Conservation (phyloP, 2,329 filamentous ascomycete genomes). For the Ophiostoma angusticollis region DNA sequence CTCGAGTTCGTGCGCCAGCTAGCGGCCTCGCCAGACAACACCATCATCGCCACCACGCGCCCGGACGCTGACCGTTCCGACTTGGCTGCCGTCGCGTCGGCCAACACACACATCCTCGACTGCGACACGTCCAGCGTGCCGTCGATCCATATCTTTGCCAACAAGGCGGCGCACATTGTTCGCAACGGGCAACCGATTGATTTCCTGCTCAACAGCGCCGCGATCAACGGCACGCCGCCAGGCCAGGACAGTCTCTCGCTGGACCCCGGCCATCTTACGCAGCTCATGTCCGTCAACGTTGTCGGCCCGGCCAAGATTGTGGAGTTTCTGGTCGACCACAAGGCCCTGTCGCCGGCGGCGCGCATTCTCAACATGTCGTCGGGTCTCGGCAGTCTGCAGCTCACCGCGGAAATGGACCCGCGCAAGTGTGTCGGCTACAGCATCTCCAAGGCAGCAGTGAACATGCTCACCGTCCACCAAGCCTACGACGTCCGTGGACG, state of each 20-base stretch:
- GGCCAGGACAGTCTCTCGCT: conserved; percentile 27
- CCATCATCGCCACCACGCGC: conserved; percentile 19
- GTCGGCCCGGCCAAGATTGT: conserved; percentile 33
- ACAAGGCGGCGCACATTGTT: conserved; percentile 14
- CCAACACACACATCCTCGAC: conserved; percentile 17
- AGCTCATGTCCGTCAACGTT: conserved; percentile 33
- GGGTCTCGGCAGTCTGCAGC: conserved; percentile 23
- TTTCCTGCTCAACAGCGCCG: conserved; percentile 20
- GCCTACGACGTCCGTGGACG: conserved; percentile 13
- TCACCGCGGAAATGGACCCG: conserved; percentile 18
- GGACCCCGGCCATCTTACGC: conserved; percentile 21
- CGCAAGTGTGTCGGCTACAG: conserved; percentile 22
- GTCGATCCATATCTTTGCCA: conserved; percentile 20
- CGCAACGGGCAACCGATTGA: conserved; percentile 24
- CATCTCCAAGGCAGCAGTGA: conserved; percentile 20
- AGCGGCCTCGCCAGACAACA: conserved; percentile 15
- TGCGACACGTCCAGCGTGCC: conserved; percentile 21
- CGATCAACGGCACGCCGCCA: conserved; percentile 23
- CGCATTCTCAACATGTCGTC: conserved; percentile 31
- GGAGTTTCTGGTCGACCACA: conserved; percentile 22
- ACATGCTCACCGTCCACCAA: conserved; percentile 24
- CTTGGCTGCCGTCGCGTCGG: conserved; percentile 14
- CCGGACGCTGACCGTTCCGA: conserved; percentile 17
- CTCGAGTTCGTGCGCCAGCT: conserved; percentile 23
- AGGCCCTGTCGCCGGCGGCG: conserved; percentile 16